These are phyloP conservation scores for Salvia splendens DNA, from an alignment of 257 asterid species.

Conservation along the genomic window DNA sequence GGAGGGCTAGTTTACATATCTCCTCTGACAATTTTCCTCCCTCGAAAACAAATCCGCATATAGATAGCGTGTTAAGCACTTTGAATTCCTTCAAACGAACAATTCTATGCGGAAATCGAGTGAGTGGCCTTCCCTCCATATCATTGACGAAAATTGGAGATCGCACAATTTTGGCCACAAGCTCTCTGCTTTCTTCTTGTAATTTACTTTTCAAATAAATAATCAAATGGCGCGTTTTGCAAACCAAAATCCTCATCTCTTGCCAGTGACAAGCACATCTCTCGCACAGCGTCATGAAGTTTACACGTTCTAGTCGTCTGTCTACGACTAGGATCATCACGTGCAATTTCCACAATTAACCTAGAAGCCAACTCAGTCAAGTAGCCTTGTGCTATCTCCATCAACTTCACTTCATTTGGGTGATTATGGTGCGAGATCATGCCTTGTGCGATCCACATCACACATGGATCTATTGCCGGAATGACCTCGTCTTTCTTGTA, in stretches of 20 bases:
- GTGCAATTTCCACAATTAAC: conserved; percentile 3
- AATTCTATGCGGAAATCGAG: too few relatives aligned
- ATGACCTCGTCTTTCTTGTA: too few relatives aligned
- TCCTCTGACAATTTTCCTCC: neutral
- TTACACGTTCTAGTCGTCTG: neutral
- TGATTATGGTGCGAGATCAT: conserved; percentile 1
- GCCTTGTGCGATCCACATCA: conserved; percentile 29
- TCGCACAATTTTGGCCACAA: too few relatives aligned
- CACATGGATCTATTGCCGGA: too few relatives aligned
- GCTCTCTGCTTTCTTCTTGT: too few relatives aligned
- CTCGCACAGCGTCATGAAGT: conserved; percentile 24
- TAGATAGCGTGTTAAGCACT: too few relatives aligned
- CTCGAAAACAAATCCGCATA: neutral
- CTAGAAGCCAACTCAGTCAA: conserved; percentile 24
- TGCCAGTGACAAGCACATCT: neutral
- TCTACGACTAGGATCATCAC: neutral
- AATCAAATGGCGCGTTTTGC: too few relatives aligned
- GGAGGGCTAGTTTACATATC: neutral
- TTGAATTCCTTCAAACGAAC: too few relatives aligned
- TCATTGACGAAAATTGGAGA: too few relatives aligned
- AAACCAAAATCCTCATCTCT: neutral
- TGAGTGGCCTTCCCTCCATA: too few relatives aligned
- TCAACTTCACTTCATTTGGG: neutral
- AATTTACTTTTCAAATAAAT: too few relatives aligned
- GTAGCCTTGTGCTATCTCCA: neutral